Evolutionary conservation across 371 early-diverging fungal genomes (phyloP).

Genomic region (Haplosporangium sp.): DNA sequence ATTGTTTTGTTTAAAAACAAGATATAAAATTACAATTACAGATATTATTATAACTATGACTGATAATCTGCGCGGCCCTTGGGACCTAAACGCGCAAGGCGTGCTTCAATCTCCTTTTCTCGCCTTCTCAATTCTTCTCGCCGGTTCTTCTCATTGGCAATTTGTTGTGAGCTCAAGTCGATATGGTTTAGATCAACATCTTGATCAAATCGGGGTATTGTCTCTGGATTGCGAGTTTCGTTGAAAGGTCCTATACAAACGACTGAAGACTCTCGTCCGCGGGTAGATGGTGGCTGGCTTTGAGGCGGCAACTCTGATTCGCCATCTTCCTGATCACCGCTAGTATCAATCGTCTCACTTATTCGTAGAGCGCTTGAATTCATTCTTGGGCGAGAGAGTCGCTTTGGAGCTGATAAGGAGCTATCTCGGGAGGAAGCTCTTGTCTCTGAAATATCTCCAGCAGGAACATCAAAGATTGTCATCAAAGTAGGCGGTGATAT

Average conservation of each 20-base stretch:
- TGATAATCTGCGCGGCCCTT: slow-evolving; percentile 16
- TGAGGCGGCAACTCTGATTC: not conserved
- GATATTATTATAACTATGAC: not conserved
- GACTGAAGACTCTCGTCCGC: not conserved
- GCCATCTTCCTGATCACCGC: not conserved
- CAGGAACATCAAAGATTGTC: slow-evolving; percentile 50
- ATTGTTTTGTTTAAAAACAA: not conserved
- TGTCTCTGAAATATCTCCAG: slow-evolving; percentile 4
- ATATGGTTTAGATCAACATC: slow-evolving; percentile 33
- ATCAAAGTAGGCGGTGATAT: slow-evolving; percentile 27
- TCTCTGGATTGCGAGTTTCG: slow-evolving; percentile 14
- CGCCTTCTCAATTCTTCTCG: slow-evolving; percentile 21
- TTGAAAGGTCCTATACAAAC: slow-evolving; percentile 30
- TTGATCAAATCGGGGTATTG: slow-evolving; percentile 27
- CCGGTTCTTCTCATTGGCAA: slow-evolving; percentile 9
- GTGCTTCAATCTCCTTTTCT: slow-evolving; percentile 35
- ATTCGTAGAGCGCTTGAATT: not conserved
- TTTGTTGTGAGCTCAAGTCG: slow-evolving; percentile 13
- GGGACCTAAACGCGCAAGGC: slow-evolving; percentile 15
- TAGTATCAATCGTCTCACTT: not conserved
- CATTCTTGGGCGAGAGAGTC: not conserved
- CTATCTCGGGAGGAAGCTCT: slow-evolving; percentile 7
- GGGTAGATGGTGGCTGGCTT: not conserved
- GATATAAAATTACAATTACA: not conserved
- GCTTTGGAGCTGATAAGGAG: slow-evolving; percentile 1